A percentile compares a stretch with the other conserved stretches of the same genome.
Evolutionary conservation across 345 rosid species (phyloP).

Genomic region (Camelina neglecta): DNA sequence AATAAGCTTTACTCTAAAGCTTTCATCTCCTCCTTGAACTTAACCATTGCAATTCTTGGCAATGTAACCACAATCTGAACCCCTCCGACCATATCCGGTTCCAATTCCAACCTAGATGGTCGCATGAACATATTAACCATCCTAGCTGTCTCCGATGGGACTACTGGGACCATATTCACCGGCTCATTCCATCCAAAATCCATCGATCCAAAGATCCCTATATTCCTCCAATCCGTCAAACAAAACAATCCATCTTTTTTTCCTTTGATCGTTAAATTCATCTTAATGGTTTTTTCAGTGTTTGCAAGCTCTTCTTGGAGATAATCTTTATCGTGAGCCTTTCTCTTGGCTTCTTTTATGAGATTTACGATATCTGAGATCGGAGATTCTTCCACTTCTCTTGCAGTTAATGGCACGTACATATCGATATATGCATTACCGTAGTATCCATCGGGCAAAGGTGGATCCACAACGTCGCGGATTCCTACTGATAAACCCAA

Average conservation of each 20-base stretch:
- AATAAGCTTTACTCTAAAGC: too few relatives aligned
- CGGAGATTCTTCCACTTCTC: constrained; percentile 20
- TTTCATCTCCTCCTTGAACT: not conserved
- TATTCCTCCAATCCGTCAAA: constrained; percentile 36
- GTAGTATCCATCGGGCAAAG: constrained; percentile 36
- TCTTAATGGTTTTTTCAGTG: not conserved
- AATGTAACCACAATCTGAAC: constrained; percentile 31
- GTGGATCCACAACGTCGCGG: constrained; percentile 17
- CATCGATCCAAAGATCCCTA: constrained; percentile 34
- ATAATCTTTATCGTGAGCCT: constrained; percentile 21
- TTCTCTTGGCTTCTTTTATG: constrained; percentile 32
- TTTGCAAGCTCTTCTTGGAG: constrained; percentile 26
- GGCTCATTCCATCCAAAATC: constrained; percentile 39
- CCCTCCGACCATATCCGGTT: constrained; percentile 20
- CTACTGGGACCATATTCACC: constrained; percentile 30
- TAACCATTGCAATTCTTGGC: constrained; percentile 31
- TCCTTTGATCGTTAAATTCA: not conserved
- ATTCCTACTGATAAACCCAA: constrained; percentile 28
- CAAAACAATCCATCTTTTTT: constrained; percentile 20
- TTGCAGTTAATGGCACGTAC: constrained; percentile 19
- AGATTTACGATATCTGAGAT: constrained; percentile 31
- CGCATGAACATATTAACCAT: constrained; percentile 22
- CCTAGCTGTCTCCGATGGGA: constrained; percentile 21
- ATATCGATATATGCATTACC: constrained; percentile 36
- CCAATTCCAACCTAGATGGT: constrained; percentile 21